Evolutionary conservation across 257 asterid species (phyloP).

Genomic region (Solanum okadae): DNA sequence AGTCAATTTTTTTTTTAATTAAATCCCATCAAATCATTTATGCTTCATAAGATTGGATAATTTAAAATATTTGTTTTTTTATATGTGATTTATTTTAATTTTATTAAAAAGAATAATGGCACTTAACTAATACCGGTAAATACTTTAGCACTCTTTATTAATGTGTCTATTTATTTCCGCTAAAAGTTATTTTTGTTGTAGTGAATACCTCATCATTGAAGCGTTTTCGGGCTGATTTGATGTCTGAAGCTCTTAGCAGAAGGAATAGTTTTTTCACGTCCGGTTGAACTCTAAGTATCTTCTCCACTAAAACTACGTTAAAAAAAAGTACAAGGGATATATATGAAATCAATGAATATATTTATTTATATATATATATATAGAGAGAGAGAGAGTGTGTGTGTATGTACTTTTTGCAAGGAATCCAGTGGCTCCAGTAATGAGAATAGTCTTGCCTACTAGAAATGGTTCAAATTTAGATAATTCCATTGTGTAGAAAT

Average conservation of each 20-base stretch:
- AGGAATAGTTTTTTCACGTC: conserved; percentile 6
- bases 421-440: conserved; percentile 57
- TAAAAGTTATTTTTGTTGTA: too few relatives aligned
- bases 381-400: not conserved
- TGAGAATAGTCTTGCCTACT: conserved; percentile 40
- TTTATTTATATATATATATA: not conserved
- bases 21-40: not conserved
- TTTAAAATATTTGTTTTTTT: too few relatives aligned
- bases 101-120: too few relatives aligned
- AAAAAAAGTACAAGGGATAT: not conserved
- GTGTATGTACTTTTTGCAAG: conserved; percentile 33
- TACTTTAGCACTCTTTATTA: too few relatives aligned
- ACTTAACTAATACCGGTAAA: too few relatives aligned
- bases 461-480: conserved; percentile 18
- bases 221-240: not conserved
- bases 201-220: conserved; percentile 9
- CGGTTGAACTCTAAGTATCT: conserved; percentile 9
- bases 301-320: conserved; percentile 6
- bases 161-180: too few relatives aligned
- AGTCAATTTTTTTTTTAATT: not conserved
- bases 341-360: not conserved
- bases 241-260: not conserved
- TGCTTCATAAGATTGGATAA: not conserved
- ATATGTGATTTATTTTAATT: not conserved
- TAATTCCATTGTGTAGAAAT: conserved; percentile 18